Conservation (phyloP, 768 basidiomycete species). For the Agaricus bisporus region DNA sequence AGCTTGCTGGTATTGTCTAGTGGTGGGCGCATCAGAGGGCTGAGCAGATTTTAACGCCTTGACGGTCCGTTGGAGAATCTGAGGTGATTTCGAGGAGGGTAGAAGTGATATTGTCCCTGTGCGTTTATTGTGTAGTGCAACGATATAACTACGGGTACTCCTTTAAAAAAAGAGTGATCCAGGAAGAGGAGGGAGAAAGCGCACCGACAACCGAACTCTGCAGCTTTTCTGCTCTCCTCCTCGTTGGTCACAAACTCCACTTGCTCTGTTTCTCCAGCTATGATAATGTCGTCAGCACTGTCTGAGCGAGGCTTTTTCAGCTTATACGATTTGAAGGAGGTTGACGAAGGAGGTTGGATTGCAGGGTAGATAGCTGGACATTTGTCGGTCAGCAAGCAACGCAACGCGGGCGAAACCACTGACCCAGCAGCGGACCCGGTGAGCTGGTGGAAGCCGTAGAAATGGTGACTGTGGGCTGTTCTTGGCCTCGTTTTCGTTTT, state of each 20-base stretch:
- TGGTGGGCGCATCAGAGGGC: constrained; percentile 41
- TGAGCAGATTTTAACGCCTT: constrained; percentile 74
- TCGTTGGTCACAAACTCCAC: constrained; percentile 76
- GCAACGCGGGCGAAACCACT: constrained; percentile 5
- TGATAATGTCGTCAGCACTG: constrained; percentile 32
- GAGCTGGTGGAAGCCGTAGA: constrained; percentile 23
- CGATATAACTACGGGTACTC: constrained; percentile 54
- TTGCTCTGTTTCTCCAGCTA: constrained; percentile 79
- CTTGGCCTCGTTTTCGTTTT: constrained; percentile 34
- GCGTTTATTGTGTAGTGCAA: constrained; percentile 76
- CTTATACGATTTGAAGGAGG: constrained; percentile 56
- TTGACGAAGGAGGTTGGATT: constrained; percentile 48
- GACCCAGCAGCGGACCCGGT: constrained; percentile 35
- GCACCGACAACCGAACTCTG: constrained; percentile 64
- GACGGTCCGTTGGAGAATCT: constrained; percentile 68
- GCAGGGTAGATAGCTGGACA: constrained; percentile 49
- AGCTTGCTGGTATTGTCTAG: constrained; percentile 53
- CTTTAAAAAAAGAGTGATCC: background rate
- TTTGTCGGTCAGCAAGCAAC: background rate
- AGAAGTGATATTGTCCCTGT: constrained; percentile 68
- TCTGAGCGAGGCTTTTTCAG: constrained; percentile 32
- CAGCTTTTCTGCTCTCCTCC: constrained; percentile 41
- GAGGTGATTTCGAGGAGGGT: constrained; percentile 57
- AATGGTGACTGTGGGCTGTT: constrained; percentile 22
- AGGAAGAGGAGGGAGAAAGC: constrained; percentile 18